Evolutionary conservation across 129 eudicot genomes (phyloP).

Genomic region (Centrapalus pauciflorus): DNA sequence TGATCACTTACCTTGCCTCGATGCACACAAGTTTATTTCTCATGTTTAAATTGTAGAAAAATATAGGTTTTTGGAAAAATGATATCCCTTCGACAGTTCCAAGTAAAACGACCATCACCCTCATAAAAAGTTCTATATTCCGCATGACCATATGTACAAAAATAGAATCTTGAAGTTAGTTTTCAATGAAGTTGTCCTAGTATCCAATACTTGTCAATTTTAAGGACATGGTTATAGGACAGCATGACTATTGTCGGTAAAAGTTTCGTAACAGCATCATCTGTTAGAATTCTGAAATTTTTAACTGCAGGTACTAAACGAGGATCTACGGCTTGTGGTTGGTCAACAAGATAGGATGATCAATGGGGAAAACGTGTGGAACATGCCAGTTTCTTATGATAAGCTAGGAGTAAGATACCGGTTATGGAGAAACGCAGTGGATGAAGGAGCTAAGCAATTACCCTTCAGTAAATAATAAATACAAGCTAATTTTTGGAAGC

Average conservation of each 20-base stretch:
- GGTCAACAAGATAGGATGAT: slow-evolving; percentile 96
- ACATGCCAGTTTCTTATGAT: slow-evolving; percentile 88
- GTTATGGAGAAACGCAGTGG: slow-evolving; percentile 83
- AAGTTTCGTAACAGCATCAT: background rate
- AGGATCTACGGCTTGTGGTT: slow-evolving; percentile 84
- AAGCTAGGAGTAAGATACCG: slow-evolving; percentile 93
- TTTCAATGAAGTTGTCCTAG: background rate
- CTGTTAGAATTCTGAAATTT: background rate
- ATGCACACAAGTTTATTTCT: background rate
- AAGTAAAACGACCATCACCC: background rate
- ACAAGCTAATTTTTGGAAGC: slow-evolving; percentile 31
- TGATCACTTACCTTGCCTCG: too few species aligned
- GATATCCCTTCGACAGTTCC: background rate
- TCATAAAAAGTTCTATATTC: background rate
- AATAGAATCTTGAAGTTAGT: background rate
- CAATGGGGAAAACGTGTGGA: slow-evolving; percentile 89
- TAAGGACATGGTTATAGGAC: background rate
- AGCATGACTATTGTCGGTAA: background rate
- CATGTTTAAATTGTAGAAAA: too few species aligned
- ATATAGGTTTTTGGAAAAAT: too few species aligned
- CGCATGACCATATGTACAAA: background rate
- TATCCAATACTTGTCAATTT: background rate
- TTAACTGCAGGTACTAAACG: slow-evolving; percentile 66
- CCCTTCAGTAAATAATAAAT: slow-evolving; percentile 45
- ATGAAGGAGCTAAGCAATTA: slow-evolving; percentile 50